Evolutionary conservation across 495 filamentous ascomycete genomes (phyloP), one percentile per base, ranked within the genome.

Genomic region (Glarea lozoyensis): DNA sequence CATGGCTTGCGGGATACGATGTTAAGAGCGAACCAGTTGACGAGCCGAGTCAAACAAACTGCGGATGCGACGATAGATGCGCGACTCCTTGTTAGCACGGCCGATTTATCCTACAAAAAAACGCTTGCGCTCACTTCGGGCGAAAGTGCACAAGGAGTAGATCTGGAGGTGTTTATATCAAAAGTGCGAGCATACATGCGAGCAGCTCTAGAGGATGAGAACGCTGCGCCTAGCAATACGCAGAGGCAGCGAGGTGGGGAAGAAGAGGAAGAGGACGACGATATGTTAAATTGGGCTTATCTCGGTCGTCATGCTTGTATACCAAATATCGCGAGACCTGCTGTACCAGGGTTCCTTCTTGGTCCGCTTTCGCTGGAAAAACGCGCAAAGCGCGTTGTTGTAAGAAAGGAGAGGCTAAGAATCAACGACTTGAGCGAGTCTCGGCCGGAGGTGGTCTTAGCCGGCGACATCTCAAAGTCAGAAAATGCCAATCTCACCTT

Each of bases 1-100:
- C 61, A 64, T 40, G 80, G 80, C 16, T 60, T 96, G 4, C 50
- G 70, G 27, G 63, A 76, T 10, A 82, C 76, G 2, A 49, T 96
- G 4, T 43, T 70, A 4, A 67, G 73, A 46, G 78, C 82, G 2
- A 82, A 96, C 54, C 48, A 66, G 2, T 59, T 80, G 9, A 82
- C 80, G 54, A 60, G 60, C 20, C 65, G 76, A 24, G 87, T 97
- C 37, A 92, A 86, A 50, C 89, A 96, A 55, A 93, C 92, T 1
- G 75, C 76, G n/a, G 93, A 99, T 58, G 92, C 92, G 1, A 87
- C 81, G 2, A 79, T 94, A 44, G 92, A 99, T 55, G 84, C 90
- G 0, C 79, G 86, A 31, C 68, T 92, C 29, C 68, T 97, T 9
- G 84, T 95, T 10, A 74, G 68, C 24, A 76, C 81, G 0, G 80